Conservation (phyloP, 805 yeast species). For the Zygosaccharomyces bisporus region DNA sequence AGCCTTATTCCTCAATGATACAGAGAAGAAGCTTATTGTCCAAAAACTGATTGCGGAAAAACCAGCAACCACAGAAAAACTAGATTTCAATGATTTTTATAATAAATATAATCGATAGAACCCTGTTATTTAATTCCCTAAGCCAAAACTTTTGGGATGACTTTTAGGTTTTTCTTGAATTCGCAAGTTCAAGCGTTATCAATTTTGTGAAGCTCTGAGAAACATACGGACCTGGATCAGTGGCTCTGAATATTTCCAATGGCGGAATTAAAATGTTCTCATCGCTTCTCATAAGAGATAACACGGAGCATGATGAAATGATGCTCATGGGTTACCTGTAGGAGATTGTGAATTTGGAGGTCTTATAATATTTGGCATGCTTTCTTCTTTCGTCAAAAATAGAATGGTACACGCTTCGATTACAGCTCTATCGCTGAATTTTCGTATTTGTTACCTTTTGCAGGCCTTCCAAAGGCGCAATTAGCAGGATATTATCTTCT, state of each 20-base stretch:
- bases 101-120: too few relatives aligned
- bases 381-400: conserved; percentile 39
- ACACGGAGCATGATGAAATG: conserved; percentile 45
- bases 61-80: conserved; percentile 55
- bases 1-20: conserved; percentile 39
- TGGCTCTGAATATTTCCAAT: conserved; percentile 43
- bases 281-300: conserved; percentile 43
- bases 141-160: too few relatives aligned
- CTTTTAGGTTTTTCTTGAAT: too few relatives aligned
- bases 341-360: conserved; percentile 43
- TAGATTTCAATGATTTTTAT: too few relatives aligned
- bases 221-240: conserved; percentile 51
- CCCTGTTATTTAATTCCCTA: too few relatives aligned
- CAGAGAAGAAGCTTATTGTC: conserved; percentile 43
- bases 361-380: conserved; percentile 35
- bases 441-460: conserved; percentile 36
- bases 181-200: conserved; percentile 41
- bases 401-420: conserved; percentile 34
- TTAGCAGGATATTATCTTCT: conserved; percentile 44
- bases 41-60: conserved; percentile 44
- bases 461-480: conserved; percentile 44
- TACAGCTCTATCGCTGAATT: conserved; percentile 51
- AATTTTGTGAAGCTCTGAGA: conserved; percentile 42
- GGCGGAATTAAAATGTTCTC: conserved; percentile 52
- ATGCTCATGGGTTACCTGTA: conserved; percentile 49